Conservation (phyloP, 1,284 basidiomycete genomes). For the Malassezia slooffiae region DNA sequence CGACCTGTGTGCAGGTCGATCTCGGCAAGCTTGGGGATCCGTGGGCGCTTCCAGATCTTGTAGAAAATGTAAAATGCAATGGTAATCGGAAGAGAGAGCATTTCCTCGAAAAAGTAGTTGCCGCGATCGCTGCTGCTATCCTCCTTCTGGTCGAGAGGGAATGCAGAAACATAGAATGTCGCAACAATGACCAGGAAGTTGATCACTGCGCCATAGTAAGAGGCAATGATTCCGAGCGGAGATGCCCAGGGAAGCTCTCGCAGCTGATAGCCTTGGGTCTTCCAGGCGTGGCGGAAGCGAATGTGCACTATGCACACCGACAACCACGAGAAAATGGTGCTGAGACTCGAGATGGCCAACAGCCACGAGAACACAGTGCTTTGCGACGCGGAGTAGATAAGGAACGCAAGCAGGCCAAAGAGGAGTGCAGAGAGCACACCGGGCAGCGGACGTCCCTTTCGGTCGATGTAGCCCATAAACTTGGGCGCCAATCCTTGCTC, state of each 20-base stretch:
- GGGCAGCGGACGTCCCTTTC: constrained; percentile 50
- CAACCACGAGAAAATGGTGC: constrained; percentile 51
- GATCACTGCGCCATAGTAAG: constrained; percentile 47
- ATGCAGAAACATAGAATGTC: constrained; percentile 26
- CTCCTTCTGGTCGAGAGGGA: constrained; percentile 37
- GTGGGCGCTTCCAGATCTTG: constrained; percentile 29
- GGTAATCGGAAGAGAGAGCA: constrained; percentile 46
- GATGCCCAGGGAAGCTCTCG: constrained; percentile 51
- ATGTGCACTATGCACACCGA: constrained; percentile 42
- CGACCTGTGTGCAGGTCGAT: constrained; percentile 34
- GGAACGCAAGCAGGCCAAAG: constrained; percentile 37
- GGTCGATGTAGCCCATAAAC: constrained; percentile 49
- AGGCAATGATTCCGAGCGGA: constrained; percentile 49
- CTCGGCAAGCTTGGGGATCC: constrained; percentile 20
- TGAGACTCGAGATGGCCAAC: constrained; percentile 51
- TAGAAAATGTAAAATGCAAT: constrained; percentile 27
- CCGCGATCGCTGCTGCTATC: constrained; percentile 36
- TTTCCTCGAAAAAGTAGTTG: constrained; percentile 50
- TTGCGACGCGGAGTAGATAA: constrained; percentile 33
- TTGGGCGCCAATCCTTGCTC: constrained; percentile 49
- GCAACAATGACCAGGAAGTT: constrained; percentile 25
- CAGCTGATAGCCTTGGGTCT: constrained; percentile 49
- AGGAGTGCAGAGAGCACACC: constrained; percentile 44
- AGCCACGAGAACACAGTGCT: constrained; percentile 49
- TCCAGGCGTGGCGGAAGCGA: constrained; percentile 49